Conservation (phyloP, 768 basidiomycete genomes). For the Rhizopogon roseolus region DNA sequence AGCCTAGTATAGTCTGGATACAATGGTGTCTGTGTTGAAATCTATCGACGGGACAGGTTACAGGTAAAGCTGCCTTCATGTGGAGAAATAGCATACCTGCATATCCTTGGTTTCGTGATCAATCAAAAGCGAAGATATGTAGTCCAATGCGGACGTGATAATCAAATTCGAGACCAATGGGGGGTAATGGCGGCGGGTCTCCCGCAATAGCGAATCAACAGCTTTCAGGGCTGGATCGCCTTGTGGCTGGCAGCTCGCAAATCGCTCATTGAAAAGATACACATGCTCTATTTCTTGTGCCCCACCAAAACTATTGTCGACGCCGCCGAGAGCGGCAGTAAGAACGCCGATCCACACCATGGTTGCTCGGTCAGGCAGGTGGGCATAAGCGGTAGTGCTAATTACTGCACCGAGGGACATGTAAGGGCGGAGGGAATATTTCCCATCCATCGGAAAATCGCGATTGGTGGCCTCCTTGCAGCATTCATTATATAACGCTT, state of each 20-base stretch:
- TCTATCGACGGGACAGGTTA: neutral
- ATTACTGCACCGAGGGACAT: conserved; percentile 16
- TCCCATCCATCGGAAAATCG: conserved; percentile 15
- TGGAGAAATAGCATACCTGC: conserved; percentile 6
- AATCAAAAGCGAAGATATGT: conserved; percentile 23
- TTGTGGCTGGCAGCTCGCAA: conserved; percentile 20
- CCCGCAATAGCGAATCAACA: conserved; percentile 22
- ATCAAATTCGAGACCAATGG: conserved; percentile 26
- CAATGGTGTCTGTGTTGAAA: conserved; percentile 5
- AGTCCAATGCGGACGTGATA: conserved; percentile 27
- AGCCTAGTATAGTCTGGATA: conserved; percentile 15
- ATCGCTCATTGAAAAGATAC: conserved; percentile 23
- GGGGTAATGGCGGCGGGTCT: conserved; percentile 19
- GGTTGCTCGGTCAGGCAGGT: neutral
- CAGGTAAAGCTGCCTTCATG: no score
- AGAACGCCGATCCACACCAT: neutral
- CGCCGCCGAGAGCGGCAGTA: neutral
- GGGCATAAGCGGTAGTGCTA: no score
- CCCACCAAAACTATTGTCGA: neutral
- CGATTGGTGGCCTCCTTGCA: conserved; percentile 9
- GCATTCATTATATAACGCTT: conserved; percentile 3
- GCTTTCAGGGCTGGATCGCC: conserved; percentile 23
- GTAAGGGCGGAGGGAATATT: conserved; percentile 16
- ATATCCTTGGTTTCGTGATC: conserved; percentile 20
- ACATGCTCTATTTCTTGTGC: conserved; percentile 14